Conservation (phyloP, 1,284 basidiomycete species). For the Rhodotorula mucilaginosa region DNA sequence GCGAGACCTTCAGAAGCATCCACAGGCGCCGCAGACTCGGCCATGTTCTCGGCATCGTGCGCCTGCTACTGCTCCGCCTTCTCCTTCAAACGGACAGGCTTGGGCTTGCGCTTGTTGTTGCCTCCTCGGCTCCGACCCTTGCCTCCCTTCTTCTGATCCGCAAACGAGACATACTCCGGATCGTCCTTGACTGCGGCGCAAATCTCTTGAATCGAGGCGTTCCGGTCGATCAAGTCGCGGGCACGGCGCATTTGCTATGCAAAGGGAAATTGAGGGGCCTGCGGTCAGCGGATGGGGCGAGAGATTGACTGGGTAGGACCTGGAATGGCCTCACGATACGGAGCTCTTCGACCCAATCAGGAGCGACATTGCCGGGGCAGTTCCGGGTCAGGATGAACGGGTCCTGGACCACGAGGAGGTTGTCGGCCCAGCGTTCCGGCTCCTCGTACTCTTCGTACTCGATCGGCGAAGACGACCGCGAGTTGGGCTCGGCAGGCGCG, state of each 20-base stretch:
- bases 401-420: slow-evolving; percentile 48
- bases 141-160: neutral
- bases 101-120: slow-evolving; percentile 5
- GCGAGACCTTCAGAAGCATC: neutral
- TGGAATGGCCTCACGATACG: slow-evolving; percentile 6
- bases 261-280: too few relatives aligned
- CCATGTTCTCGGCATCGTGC: neutral
- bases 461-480: slow-evolving; percentile 31
- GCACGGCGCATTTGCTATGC: slow-evolving; percentile 32
- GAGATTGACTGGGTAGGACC: too few relatives aligned
- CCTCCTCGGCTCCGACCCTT: neutral
- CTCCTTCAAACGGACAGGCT: neutral
- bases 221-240: slow-evolving; percentile 15
- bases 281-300: neutral
- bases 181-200: slow-evolving; percentile 14
- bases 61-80: neutral
- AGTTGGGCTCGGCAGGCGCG: slow-evolving; percentile 2
- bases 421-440: slow-evolving; percentile 43
- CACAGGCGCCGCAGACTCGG: neutral
- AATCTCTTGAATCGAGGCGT: slow-evolving; percentile 20
- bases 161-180: neutral
- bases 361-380: slow-evolving; percentile 45
- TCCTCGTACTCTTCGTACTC: slow-evolving; percentile 40
- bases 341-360: slow-evolving; percentile 37
- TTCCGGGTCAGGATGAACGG: slow-evolving; percentile 50